These are phyloP conservation scores for Candida albicans DNA, from an alignment of 1,139 yeast genomes.

Conservation along the genomic window DNA sequence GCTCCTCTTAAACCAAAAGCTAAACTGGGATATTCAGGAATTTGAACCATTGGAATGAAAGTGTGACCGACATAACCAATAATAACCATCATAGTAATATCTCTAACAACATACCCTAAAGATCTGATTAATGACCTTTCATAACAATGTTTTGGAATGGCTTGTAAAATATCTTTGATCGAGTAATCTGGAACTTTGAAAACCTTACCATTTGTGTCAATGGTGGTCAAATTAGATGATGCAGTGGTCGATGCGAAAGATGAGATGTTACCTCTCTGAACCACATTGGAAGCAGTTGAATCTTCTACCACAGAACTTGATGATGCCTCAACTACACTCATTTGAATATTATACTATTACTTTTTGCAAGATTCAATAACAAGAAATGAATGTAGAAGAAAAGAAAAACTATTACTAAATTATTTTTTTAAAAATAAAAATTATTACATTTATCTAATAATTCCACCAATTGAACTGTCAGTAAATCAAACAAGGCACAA, in stretches of 20 bases:
- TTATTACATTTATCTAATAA: too few species aligned
- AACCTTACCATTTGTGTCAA: constrained; percentile 55
- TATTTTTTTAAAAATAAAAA: not conserved
- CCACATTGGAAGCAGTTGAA: constrained; percentile 7
- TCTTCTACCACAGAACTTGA: constrained; percentile 7
- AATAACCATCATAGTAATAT: constrained; percentile 43
- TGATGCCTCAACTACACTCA: constrained; percentile 19
- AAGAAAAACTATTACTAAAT: constrained; percentile 7
- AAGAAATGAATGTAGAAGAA: constrained; percentile 6
- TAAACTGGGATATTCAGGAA: constrained; percentile 10
- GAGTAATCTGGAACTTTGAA: constrained; percentile 64
- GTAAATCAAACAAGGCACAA: too few species aligned
- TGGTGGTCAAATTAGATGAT: constrained; percentile 32
- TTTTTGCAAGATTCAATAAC: not conserved
- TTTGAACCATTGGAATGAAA: constrained; percentile 52
- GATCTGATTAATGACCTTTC: constrained; percentile 52
- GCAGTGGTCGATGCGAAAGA: constrained; percentile 22
- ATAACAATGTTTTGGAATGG: constrained; percentile 64
- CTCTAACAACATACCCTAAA: constrained; percentile 58
- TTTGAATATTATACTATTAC: constrained; percentile 3
- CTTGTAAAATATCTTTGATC: constrained; percentile 59
- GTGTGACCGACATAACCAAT: constrained; percentile 50
- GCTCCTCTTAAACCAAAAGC: constrained; percentile 41
- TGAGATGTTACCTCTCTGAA: constrained; percentile 38
- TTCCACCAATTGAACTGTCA: too few species aligned